Conservation (phyloP, 83 land plant species). For the Diphasiastrum complanatum region DNA sequence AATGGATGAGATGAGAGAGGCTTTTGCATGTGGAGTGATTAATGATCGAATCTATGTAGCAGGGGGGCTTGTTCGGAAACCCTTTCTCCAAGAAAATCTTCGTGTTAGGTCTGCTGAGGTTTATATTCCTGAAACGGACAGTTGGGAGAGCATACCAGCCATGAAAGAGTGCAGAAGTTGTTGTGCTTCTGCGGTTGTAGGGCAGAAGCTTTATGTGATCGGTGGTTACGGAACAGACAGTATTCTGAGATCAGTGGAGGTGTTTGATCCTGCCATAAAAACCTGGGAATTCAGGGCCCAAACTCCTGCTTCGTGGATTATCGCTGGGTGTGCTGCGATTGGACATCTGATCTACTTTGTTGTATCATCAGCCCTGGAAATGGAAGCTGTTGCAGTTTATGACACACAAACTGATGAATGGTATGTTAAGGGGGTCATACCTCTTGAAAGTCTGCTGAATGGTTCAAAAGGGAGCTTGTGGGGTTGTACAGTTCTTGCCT, state of each 20-base stretch:
- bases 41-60: conserved; percentile 16
- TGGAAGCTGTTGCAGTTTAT: conserved; percentile 19
- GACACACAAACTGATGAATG: conserved; percentile 12
- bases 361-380: conserved; percentile 4
- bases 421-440: conserved; percentile 8
- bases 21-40: conserved; percentile 21
- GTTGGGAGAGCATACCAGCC: conserved; percentile 4
- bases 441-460: not conserved
- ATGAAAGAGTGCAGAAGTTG: conserved; percentile 18
- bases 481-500: conserved; percentile 5
- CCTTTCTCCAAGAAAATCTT: not conserved
- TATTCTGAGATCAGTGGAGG: conserved; percentile 17
- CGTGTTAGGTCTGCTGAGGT: conserved; percentile 17
- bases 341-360: conserved; percentile 13
- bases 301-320: conserved; percentile 8
- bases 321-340: conserved; percentile 22
- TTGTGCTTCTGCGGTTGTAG: conserved; percentile 21
- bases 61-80: conserved; percentile 12
- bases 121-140: conserved; percentile 6
- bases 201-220: conserved; percentile 15
- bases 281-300: not conserved
- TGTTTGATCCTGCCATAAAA: conserved; percentile 5
- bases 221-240: conserved; percentile 14
- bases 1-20: conserved; percentile 17
- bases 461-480: conserved; percentile 16